Evolutionary conservation across 2,329 filamentous ascomycete species (phyloP).

Genomic region (Cercospora sojina): DNA sequence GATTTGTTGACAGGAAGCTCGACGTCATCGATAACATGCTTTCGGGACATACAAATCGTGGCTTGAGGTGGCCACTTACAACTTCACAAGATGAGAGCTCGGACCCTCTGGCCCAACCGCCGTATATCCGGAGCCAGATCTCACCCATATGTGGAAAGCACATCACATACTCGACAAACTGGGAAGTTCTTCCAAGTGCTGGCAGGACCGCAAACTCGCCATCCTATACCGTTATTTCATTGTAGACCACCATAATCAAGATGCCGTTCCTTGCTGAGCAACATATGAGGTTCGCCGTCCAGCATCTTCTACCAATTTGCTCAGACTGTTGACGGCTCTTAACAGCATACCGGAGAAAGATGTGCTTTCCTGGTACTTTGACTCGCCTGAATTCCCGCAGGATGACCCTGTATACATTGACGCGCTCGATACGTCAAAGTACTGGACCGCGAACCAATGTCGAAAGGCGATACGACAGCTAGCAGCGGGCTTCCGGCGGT

Average conservation of each 20-base stretch:
- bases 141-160: background rate
- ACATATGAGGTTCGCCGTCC: background rate
- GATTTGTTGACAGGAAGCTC: background rate
- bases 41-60: background rate
- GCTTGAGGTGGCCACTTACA: background rate
- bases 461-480: conserved; percentile 43
- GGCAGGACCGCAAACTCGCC: background rate
- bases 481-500: conserved; percentile 50
- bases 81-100: background rate
- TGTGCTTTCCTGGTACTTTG: conserved; percentile 50
- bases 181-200: background rate
- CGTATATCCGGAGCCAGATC: background rate
- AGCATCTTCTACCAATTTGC: background rate
- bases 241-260: background rate
- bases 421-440: conserved; percentile 38
- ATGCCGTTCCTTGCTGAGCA: background rate
- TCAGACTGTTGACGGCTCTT: background rate
- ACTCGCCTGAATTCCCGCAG: conserved; percentile 47
- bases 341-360: background rate
- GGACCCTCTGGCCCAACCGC: background rate
- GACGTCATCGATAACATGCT: background rate
- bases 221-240: background rate
- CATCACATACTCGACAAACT: background rate
- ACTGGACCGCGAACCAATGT: conserved; percentile 47
- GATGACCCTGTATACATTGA: conserved; percentile 54